Evolutionary conservation across 192 early-diverging fungal genomes (phyloP), one percentile per base, ranked within the genome.

Genomic region (Entophlyctis luteolus): DNA sequence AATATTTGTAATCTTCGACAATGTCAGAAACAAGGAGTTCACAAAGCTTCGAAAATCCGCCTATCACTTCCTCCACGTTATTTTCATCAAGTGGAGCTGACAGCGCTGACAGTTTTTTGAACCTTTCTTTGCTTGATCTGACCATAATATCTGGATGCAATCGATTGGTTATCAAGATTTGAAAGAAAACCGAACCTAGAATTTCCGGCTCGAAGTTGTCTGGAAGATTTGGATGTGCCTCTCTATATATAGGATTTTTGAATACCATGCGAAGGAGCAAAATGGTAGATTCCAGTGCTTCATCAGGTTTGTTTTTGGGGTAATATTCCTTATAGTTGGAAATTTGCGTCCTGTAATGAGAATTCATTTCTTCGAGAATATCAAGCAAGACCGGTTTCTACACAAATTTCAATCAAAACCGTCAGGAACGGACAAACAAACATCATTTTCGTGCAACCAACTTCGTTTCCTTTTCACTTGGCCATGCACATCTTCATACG

Each of bases 211-310:
- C 63, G 78, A 83, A 83, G 22, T 54, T 66, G 23, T 70, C 63
- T 28, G 72, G 78, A 8, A 79, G 56, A 12, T 73, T 63, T 28
- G 75, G 78, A 62, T 81, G 75, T 22, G 47, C 53, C 34, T 84
- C 72, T 20, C 75, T 70, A 50, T 70, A 84, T 4, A 78, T 70
- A 20, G 73, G 73, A 45, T 69, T 73, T 42, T 74, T 73, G 60
- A 74, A 73, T 22, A 84, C 83, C 82, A 84, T 84, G 31, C 82
- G 73, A 23, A 82, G 54, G 27, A 84, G 59, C 45, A 84, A 57
- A 29, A 84, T 73, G 22, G 81, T 77, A 35, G 74, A 77, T 63
- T 78, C 78, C 23, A 84, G 59, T 3, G 78, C 82, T 34, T 70
- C 71, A 23, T 65, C 62, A 2, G 82, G 82, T 39, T 84, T 57